Conservation (phyloP, 202 grass and related monocot species). For the Sporobolus alterniflorus region DNA sequence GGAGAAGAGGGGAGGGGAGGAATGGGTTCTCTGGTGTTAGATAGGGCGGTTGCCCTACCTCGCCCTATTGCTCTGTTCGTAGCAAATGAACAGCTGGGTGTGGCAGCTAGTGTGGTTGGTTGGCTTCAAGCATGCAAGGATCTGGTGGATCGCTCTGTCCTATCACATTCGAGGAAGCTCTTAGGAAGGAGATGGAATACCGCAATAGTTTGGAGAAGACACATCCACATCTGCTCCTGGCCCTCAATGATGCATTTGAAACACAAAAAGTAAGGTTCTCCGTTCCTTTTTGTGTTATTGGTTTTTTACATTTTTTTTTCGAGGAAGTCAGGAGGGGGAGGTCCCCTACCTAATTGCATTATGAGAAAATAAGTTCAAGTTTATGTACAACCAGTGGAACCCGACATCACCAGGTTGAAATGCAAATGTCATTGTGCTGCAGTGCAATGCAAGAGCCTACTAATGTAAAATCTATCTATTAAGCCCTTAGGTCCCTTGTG, state of each 20-base stretch:
- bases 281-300: not conserved
- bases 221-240: conserved; percentile 40
- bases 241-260: conserved; percentile 9
- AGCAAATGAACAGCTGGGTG: not conserved
- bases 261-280: conserved; percentile 43
- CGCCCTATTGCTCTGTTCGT: not conserved
- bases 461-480: no score
- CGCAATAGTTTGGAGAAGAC: conserved; percentile 48
- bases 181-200: conserved; percentile 69
- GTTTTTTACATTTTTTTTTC: not conserved
- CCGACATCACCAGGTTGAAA: no score
- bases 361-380: no score
- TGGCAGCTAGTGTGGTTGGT: not conserved
- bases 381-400: no score
- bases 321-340: no score
- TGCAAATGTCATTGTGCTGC: no score
- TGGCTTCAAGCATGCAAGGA: conserved; percentile 39
- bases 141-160: not conserved
- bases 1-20: no score
- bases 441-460: no score
- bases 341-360: no score
- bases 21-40: no score
- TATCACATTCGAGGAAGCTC: conserved; percentile 64
- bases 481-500: no score
- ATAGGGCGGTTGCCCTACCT: no score